These are phyloP conservation scores for Cytospora leucostoma DNA, from an alignment of 2,329 filamentous ascomycete species.

Conservation along the genomic window DNA sequence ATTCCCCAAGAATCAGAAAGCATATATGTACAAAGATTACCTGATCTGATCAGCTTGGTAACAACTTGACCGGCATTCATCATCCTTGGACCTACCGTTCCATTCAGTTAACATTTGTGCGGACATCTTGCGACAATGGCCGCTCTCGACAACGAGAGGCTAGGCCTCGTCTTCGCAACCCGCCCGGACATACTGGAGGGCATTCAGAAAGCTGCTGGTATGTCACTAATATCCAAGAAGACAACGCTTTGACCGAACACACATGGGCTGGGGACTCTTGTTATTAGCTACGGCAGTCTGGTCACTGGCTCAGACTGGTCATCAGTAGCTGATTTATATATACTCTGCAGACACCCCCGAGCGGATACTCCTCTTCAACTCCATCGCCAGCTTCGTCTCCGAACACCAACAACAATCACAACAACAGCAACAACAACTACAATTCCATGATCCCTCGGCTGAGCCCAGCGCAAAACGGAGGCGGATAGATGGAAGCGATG, in stretches of 20 bases:
- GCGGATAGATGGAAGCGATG: conserved; percentile 20
- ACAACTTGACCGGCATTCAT: not conserved
- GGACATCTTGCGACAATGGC: conserved; percentile 23
- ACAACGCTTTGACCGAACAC: too few species aligned
- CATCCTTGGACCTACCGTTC: not conserved
- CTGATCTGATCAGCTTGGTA: not conserved
- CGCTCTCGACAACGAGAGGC: conserved; percentile 51
- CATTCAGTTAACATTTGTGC: not conserved
- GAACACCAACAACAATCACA: conserved; percentile 15
- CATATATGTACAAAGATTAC: not conserved
- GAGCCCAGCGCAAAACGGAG: conserved; percentile 27
- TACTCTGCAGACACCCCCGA: conserved; percentile 49
- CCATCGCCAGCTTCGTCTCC: conserved; percentile 32
- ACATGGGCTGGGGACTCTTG: not conserved
- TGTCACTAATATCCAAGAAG: too few species aligned
- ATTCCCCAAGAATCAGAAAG: not conserved
- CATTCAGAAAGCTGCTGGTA: conserved; percentile 57
- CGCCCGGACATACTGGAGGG: conserved; percentile 57
- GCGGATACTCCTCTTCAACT: conserved; percentile 56
- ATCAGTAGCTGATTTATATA: too few species aligned
- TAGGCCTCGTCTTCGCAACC: conserved; percentile 55
- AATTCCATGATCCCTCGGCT: not conserved
- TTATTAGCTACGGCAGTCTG: not conserved
- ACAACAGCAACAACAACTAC: conserved; percentile 6
- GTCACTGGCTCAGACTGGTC: rapidly evolving